Evolutionary conservation across 768 basidiomycete genomes (phyloP).

Genomic region (Tulasnella sp.): DNA sequence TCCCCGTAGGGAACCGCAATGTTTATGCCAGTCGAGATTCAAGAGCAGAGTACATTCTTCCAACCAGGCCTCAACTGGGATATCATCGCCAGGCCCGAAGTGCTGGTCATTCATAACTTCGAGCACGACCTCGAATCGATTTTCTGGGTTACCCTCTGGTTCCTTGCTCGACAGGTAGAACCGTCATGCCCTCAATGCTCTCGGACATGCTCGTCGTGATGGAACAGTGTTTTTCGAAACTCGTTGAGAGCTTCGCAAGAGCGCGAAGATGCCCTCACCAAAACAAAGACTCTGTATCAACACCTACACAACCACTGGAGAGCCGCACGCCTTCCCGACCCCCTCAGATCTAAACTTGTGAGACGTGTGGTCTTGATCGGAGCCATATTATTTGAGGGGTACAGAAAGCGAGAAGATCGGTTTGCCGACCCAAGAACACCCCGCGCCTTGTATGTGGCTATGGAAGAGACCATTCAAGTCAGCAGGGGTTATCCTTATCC

Average conservation of each 20-base stretch:
- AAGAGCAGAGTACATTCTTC: not conserved
- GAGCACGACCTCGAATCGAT: not conserved
- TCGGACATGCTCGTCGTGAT: not conserved
- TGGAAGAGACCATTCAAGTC: not conserved
- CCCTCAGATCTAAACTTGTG: not conserved
- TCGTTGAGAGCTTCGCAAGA: not conserved
- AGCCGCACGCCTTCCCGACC: not conserved
- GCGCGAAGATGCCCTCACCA: not conserved
- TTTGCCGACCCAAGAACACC: not conserved
- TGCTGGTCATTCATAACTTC: not conserved
- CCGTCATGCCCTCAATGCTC: not conserved
- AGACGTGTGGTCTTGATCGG: not conserved
- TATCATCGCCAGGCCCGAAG: too few relatives aligned
- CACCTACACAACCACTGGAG: not conserved
- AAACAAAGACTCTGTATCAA: not conserved
- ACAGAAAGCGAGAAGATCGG: not conserved
- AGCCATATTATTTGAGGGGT: not conserved
- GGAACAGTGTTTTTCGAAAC: not conserved
- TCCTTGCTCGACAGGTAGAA: not conserved
- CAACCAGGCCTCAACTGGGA: not conserved
- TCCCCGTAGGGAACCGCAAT: not conserved
- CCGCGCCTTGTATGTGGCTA: not conserved
- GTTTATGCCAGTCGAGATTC: conserved; percentile 5
- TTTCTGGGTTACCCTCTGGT: not conserved
- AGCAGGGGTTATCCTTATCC: not conserved